A percentile compares a stretch with the other conserved stretches of the same genome.
These are phyloP conservation scores for Acanthamoeba castellanii DNA, from an alignment of 208 protist genomes.

Conservation along the genomic window DNA sequence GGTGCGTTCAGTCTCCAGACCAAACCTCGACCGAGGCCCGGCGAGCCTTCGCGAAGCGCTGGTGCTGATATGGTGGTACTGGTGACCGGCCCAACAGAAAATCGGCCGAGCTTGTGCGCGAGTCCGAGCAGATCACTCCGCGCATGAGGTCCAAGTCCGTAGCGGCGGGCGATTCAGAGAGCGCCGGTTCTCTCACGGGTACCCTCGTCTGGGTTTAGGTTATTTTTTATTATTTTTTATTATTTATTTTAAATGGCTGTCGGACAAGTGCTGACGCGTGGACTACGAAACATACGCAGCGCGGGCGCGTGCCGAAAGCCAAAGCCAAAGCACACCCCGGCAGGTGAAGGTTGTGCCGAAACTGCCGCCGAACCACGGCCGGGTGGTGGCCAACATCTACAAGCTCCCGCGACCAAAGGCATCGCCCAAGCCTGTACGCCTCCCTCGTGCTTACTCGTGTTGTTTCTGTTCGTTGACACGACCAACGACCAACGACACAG, in stretches of 20 bases:
- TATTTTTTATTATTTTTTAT: no score
- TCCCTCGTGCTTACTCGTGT: neutral
- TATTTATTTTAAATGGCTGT: no score
- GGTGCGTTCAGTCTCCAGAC: neutral
- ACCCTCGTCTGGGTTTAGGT: no score
- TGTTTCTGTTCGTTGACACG: no score
- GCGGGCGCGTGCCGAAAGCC: neutral
- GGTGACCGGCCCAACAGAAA: neutral
- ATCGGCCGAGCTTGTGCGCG: neutral
- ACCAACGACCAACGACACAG: neutral
- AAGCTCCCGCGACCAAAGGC: neutral
- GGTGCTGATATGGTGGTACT: no score
- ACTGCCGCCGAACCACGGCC: neutral
- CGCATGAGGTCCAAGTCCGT: neutral
- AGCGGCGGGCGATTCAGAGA: neutral
- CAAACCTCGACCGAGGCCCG: no score
- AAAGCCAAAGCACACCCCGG: no score
- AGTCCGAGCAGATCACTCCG: neutral
- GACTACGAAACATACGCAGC: no score
- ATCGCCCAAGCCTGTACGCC: neutral
- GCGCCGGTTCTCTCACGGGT: neutral
- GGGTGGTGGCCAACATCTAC: conserved; percentile 27
- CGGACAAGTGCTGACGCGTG: no score
- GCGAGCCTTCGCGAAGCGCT: no score
- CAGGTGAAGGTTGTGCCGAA: neutral